Evolutionary conservation across 345 rosid genomes (phyloP), one percentile per base, ranked within the genome.

Genomic region (Fremontodendron californicum): DNA sequence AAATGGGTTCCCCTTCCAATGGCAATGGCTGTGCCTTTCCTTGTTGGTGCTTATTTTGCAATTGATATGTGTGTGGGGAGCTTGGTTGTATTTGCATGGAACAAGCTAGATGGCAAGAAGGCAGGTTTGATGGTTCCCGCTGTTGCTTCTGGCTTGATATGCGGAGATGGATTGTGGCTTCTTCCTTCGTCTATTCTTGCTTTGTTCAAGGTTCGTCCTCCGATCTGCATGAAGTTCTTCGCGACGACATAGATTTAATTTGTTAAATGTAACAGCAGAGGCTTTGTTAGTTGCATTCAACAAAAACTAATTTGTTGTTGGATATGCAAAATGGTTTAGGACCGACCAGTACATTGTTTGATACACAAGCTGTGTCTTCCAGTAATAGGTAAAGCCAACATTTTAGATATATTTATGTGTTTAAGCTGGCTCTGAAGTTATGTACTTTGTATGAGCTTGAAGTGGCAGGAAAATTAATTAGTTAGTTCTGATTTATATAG

Each of bases 1-100:
- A 92, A 90, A 75, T 95, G 91, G 86, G 70, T 91, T 23, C 99
- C 98, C 8, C 93, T 96, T 6, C 99, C 97, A 7, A 96, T 96
- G 96, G 98, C 95, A 0, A 96, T 96, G 97, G 98, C 98, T 3
- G 94, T 92, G 33, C 99, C 97, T 19, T 93, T 96, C 87, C 85
- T 93, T 10, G 97, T 96, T 0, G 95, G 99, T 11, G 97, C 94
- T 5, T 90, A 93, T 33, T 95, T 95, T 35, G 94, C 98, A 0
- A 85, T 93, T 9, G 99, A 95, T 42, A 95, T 94, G 96, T 88
- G 96, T 52, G 67, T 91, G 7, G 93, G 93, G 58, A 91, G 93
- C 55, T 51, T 90, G 58, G 74, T 88, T 51, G 93, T 91, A 54
- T 87, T 86, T 18, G 64, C 62, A 23, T 90, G 96, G 96, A 73